Evolutionary conservation across 2,329 filamentous ascomycete species (phyloP), one percentile per base, ranked within the genome.

Genomic region (Dothidotthia symphoricarpi): DNA sequence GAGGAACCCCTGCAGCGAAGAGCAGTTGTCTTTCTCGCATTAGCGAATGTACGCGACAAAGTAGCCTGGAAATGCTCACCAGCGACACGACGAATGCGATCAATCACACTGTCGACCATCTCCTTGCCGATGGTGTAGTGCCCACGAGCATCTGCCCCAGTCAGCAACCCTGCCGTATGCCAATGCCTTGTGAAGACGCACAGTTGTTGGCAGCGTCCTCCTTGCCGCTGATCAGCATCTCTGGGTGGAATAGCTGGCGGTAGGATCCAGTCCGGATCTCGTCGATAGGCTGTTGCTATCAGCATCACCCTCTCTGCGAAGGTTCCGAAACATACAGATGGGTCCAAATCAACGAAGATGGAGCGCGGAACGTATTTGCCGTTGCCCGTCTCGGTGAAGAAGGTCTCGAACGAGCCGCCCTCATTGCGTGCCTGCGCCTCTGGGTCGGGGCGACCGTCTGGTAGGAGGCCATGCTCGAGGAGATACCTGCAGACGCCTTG

Each of bases 121-220:
- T 86, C 82, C 76, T 86, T 86, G 71, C 83, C 83, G 56, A 86
- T 81, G 55, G 83, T 86, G 71, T 86, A 86, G 72, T 86, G 82
- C 41, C 83, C 83, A 72, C 82, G 82, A 54, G 83, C 83, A 61
- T 86, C 75, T 78, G 43, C 13, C 17, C 10, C 24, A 26, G 39
- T 65, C 43, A 64, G 49, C 41, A 33, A 10, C 6, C n/a, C 13
- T 30, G 14, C 4, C 27, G n/a, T 28, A n/a, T n/a, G 6, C 16
- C 11, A 12, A 12, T 7, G 10, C 10, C 25, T 25, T 28, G 14
- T 15, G n/a, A 8, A 13, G 27, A 45, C 71, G 36, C 66, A 78
- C 75, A 86, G 75, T 86, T 86, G 74, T 86, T 86, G 71, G 82
- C 81, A 42, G 83, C 82, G 77, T 86, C 83, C 68, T 86, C 83